These are phyloP conservation scores for Madurella mycetomatis DNA, from an alignment of 2,329 filamentous ascomycete species.

Conservation along the genomic window DNA sequence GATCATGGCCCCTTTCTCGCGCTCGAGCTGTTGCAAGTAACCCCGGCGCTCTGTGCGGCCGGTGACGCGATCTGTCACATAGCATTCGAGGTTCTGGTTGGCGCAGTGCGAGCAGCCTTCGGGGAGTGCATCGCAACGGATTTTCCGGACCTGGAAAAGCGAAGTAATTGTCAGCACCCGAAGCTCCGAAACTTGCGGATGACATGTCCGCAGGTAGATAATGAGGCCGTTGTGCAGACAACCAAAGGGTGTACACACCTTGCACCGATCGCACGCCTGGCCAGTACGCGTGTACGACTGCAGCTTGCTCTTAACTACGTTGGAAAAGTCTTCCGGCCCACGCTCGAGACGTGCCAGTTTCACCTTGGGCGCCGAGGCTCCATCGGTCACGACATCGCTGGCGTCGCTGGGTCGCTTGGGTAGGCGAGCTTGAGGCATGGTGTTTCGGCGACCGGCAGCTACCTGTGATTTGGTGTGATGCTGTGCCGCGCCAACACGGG, in stretches of 20 bases:
- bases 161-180: not conserved
- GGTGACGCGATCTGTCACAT: constrained; percentile 81
- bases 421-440: constrained; percentile 40
- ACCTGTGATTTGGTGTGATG: constrained; percentile 6
- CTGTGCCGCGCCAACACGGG: constrained; percentile 23
- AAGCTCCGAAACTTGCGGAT: not conserved
- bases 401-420: constrained; percentile 43
- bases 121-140: constrained; percentile 75
- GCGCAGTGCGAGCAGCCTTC: constrained; percentile 79
- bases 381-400: constrained; percentile 35
- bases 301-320: constrained; percentile 52
- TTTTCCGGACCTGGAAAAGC: constrained; percentile 67
- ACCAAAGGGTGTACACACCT: constrained; percentile 40
- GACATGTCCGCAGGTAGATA: not conserved
- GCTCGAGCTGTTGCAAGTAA: constrained; percentile 72
- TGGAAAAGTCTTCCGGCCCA: constrained; percentile 49
- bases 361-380: constrained; percentile 35
- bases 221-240: not conserved
- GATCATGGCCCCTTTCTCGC: constrained; percentile 64
- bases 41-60: constrained; percentile 74
- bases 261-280: constrained; percentile 85
- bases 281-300: constrained; percentile 62
- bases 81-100: constrained; percentile 71
- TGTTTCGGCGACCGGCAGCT: constrained; percentile 17
- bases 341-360: constrained; percentile 49